Base-by-base conservation (phyloP, 148 eudicot species). In the Salicornia ramosissima region DNA sequence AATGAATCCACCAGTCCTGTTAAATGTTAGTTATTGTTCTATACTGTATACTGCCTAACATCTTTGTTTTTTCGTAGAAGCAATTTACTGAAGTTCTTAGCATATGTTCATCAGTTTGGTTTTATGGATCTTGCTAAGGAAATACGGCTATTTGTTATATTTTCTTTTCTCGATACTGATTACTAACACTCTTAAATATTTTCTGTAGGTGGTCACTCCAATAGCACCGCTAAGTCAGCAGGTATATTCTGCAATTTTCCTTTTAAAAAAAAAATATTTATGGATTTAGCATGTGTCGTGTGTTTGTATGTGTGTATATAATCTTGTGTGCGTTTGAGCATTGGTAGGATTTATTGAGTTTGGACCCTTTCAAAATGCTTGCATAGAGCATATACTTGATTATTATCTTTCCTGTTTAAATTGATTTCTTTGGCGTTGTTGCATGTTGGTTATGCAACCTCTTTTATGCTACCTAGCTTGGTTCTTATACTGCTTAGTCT, bases 141-240 rank as follows among this genome's bases (percentile, higher is more conserved):
- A 21, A n/a, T n/a, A n/a, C n/a, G n/a, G n/a, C n/a, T n/a, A 12
- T 63, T 39, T 15, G 45, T 42, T 12, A 6, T 28, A 10, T 33
- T 12, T 70, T 24, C 15, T 18, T 28, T 30, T 54, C 19, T 25
- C 25, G 2, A 29, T 64, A 12, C 43, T 52, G 55, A 36, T 51
- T 64, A 12, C 43, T 52, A 61, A 36, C 43, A 28, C 43, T 47
- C 24, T 34, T 46, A 42, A 8, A 61, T 74, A 16, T 60, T 52
- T 31, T 11, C 74, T 70, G 84, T 75, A 93, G 96, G 98, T 93
- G 72, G 98, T 93, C 74, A 90, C 98, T 53, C 98, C 98, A 73
- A 83, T 93, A 54, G 98, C 98, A 58, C 98, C 98, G 43, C 80
- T 93, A 26, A 90, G 96, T 83, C 98, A 93, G 76, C 98, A 93